Percentiles rank a stretch among this genome's conserved stretches.
These are phyloP conservation scores for Boletus reticuloceps DNA, from an alignment of 768 basidiomycete species.

Conservation along the genomic window DNA sequence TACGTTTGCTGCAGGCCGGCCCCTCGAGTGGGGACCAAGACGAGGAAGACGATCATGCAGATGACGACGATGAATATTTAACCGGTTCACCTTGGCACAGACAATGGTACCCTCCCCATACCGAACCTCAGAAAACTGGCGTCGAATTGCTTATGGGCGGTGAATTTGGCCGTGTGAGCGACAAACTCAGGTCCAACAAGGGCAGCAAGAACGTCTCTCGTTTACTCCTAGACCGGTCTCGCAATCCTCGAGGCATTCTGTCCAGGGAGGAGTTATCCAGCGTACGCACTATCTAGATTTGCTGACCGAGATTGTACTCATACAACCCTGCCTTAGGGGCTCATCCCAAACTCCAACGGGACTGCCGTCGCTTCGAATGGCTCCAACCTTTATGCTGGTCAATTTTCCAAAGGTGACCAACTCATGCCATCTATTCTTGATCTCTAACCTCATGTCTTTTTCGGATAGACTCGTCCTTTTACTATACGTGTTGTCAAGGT, in stretches of 20 bases:
- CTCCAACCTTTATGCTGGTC: constrained; percentile 80
- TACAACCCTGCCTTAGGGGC: constrained; percentile 40
- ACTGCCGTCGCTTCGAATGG: constrained; percentile 73
- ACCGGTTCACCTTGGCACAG: constrained; percentile 26
- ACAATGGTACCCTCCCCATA: constrained; percentile 40
- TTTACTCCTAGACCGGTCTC: constrained; percentile 43
- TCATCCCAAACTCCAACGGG: constrained; percentile 78
- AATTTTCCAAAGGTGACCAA: constrained; percentile 67
- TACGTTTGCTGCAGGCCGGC: constrained; percentile 17
- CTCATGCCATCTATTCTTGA: not conserved
- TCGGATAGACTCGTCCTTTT: constrained; percentile 76
- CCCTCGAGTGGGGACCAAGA: constrained; percentile 33
- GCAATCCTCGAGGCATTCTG: constrained; percentile 30
- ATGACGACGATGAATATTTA: constrained; percentile 31
- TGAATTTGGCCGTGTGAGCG: constrained; percentile 70
- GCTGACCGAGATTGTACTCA: not conserved
- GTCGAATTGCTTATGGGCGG: constrained; percentile 67
- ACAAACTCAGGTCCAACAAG: constrained; percentile 44
- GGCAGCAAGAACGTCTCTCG: constrained; percentile 49
- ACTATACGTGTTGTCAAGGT: constrained; percentile 91
- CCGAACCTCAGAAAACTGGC: constrained; percentile 62
- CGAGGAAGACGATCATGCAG: constrained; percentile 40
- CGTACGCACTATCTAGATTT: constrained; percentile 38
- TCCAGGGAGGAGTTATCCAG: constrained; percentile 53
- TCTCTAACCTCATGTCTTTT: constrained; percentile 1